Evolutionary conservation across 768 basidiomycete genomes (phyloP).

Genomic region (Podaxis sp.): DNA sequence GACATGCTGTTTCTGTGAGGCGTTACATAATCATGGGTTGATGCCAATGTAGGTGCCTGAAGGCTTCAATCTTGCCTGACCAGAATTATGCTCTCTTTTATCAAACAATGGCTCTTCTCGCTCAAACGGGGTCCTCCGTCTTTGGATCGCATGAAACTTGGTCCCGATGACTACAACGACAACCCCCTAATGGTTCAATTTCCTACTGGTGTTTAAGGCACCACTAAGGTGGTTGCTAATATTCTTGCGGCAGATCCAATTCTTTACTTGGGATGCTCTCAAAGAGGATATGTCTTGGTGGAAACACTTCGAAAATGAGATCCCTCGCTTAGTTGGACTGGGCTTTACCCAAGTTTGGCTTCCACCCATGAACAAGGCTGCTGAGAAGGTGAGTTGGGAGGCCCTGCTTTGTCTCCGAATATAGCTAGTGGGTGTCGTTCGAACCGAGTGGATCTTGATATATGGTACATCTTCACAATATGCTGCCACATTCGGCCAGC

Average conservation of each 20-base stretch:
- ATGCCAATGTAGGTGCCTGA: neutral
- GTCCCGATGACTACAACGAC: slow-evolving; percentile 38
- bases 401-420: neutral
- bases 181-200: slow-evolving; percentile 67
- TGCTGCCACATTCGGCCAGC: neutral
- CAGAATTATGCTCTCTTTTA: slow-evolving; percentile 11
- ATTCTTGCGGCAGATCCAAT: slow-evolving; percentile 54
- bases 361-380: slow-evolving; percentile 81
- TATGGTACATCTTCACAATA: neutral
- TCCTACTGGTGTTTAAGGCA: neutral
- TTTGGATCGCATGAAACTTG: slow-evolving; percentile 57
- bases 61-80: neutral
- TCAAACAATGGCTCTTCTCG: slow-evolving; percentile 14
- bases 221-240: neutral
- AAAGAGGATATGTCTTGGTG: slow-evolving; percentile 70
- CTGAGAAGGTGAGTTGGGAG: slow-evolving; percentile 40
- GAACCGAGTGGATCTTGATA: no score
- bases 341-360: slow-evolving; percentile 83
- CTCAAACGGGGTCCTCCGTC: slow-evolving; percentile 27
- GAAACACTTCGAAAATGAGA: slow-evolving; percentile 64
- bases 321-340: slow-evolving; percentile 56
- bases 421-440: neutral
- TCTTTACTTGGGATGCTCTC: slow-evolving; percentile 77
- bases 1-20: neutral
- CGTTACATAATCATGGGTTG: neutral